A percentile compares a stretch with the other conserved stretches of the same genome.
Evolutionary conservation across 352 stramenopile species (phyloP).

Genomic region (Globisporangium megalacanthum): DNA sequence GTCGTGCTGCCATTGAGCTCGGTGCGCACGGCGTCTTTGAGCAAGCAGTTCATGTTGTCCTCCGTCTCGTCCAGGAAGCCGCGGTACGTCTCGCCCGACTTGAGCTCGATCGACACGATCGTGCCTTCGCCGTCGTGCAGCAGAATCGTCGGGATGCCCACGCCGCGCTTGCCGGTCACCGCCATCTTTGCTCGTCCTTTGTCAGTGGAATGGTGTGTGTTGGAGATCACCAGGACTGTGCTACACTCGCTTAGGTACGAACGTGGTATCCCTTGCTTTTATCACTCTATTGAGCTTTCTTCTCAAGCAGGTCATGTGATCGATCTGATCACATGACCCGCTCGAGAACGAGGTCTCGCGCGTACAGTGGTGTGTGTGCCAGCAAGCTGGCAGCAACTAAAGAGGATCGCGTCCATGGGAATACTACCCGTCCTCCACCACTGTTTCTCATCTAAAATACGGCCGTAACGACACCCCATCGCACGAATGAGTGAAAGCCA

Average conservation of each 20-base stretch:
- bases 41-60: constrained; percentile 90
- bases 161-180: constrained; percentile 79
- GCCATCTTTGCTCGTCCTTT: constrained; percentile 35
- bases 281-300: too few relatives aligned
- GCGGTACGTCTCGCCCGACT: constrained; percentile 80
- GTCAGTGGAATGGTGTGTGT: neutral
- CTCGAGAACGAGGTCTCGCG: too few relatives aligned
- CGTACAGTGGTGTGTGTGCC: too few relatives aligned
- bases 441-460: too few relatives aligned
- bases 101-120: constrained; percentile 87
- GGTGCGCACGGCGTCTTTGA: constrained; percentile 83
- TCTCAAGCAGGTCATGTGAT: too few relatives aligned
- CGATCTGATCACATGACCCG: too few relatives aligned
- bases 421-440: too few relatives aligned
- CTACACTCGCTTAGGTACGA: constrained; percentile 8
- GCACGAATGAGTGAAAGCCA: neutral
- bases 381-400: too few relatives aligned
- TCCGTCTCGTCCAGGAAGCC: constrained; percentile 83
- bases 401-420: too few relatives aligned
- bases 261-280: too few relatives aligned
- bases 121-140: constrained; percentile 84
- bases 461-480: too few relatives aligned
- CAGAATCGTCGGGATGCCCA: constrained; percentile 81
- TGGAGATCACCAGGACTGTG: neutral
- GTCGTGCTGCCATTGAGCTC: constrained; percentile 78